phyloP scores from a whole-genome alignment of 352 stramenopile species.

The Lagenidium giganteum region DNA sequence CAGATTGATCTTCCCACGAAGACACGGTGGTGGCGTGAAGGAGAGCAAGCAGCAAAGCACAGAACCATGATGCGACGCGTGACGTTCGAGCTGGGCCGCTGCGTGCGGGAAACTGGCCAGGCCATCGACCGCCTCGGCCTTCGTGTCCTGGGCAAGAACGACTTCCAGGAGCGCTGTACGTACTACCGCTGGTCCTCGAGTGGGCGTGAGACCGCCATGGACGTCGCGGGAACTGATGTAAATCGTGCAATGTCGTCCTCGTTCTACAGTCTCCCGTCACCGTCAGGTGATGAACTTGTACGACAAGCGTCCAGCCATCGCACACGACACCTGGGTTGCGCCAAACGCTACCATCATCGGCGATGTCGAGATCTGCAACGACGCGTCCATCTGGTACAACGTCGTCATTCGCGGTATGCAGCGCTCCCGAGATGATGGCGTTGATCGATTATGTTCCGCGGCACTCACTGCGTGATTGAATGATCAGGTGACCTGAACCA shows the following conservation, averaged over 20 bases:
- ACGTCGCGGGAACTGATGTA: background rate
- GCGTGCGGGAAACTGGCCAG: constrained; percentile 95
- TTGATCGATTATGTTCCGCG: no score
- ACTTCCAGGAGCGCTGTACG: constrained; percentile 90
- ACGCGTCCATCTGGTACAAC: constrained; percentile 96
- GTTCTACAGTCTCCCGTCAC: constrained; percentile 88
- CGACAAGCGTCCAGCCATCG: constrained; percentile 88
- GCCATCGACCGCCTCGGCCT: constrained; percentile 93
- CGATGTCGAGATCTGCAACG: constrained; percentile 93
- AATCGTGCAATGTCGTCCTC: background rate
- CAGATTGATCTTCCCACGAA: no score
- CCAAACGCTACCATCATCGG: constrained; percentile 96
- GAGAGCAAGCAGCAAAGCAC: constrained; percentile 1
- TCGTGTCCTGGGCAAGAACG: constrained; percentile 78
- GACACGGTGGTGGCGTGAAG: no score
- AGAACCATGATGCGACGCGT: constrained; percentile 84
- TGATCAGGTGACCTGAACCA: constrained; percentile 78
- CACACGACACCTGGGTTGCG: constrained; percentile 92
- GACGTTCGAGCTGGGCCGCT: constrained; percentile 87
- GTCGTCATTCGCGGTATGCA: constrained; percentile 87
- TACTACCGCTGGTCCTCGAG: background rate
- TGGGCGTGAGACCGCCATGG: background rate
- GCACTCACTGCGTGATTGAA: no score
- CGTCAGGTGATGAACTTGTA: constrained; percentile 91
- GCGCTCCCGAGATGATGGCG: background rate